Evolutionary conservation across 352 stramenopile species (phyloP), one percentile per base, ranked within the genome.

Genomic region (Phytopythium mirpurense): DNA sequence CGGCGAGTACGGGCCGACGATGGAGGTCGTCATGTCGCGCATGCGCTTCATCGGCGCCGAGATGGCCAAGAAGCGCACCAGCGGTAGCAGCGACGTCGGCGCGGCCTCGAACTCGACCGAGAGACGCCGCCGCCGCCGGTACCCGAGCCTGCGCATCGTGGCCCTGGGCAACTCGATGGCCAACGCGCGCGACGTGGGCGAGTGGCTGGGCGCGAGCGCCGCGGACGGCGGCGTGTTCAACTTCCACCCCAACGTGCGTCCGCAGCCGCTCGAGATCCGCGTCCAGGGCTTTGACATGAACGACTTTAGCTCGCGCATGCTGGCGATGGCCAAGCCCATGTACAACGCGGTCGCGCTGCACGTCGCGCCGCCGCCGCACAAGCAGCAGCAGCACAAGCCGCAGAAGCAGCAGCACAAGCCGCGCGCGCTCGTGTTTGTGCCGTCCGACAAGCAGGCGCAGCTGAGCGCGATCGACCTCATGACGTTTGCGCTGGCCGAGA

Each of bases 381-480:
- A n/a, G n/a, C n/a, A n/a, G n/a, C n/a, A n/a, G n/a, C n/a, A n/a
- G n/a, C n/a, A n/a, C n/a, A n/a, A n/a, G n/a, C n/a, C n/a, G n/a
- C n/a, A n/a, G n/a, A n/a, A n/a, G n/a, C n/a, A n/a, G n/a, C n/a
- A n/a, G n/a, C n/a, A n/a, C 54, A 86, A 86, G 36, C 97, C 98
- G 62, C 90, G 87, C 26, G 85, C 86, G 0, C 74, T 99, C 12
- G 81, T 99, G 35, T 99, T 99, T 70, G 96, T 99, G 31, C 96
- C 98, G 11, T 99, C 96, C 16, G 79, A 89, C 23, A 98, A 98
- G 68, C 98, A 99, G 69, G 95, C 95, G 26, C 96, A 99, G 67
- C 74, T 99, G 21, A 99, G 92, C 15, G 96, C 97, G 5, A 99
- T 99, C 64, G 97, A 99, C 72, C 62, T 99, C 41, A 97, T 99